Percentiles rank a stretch among this genome's conserved stretches.
These are phyloP conservation scores for Trichoderma arundinaceum DNA, from an alignment of 2,329 filamentous ascomycete genomes.

Conservation along the genomic window DNA sequence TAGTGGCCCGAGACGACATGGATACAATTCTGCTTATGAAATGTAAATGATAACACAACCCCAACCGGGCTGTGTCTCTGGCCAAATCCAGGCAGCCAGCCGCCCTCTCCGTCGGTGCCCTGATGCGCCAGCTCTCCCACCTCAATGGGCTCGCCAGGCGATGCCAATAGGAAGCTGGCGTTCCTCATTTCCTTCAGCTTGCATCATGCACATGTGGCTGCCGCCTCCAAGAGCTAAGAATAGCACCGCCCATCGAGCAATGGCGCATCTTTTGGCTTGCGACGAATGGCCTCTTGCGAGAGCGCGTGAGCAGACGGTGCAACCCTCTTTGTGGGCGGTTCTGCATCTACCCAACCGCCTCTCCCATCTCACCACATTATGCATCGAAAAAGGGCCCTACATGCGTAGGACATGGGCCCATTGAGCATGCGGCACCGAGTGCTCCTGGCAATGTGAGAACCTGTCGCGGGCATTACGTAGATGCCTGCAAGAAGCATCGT, in stretches of 20 bases:
- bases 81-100: background rate
- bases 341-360: slow-evolving; percentile 8
- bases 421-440: background rate
- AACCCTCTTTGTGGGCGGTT: slow-evolving; percentile 9
- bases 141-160: background rate
- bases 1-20: background rate
- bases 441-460: no score
- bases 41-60: background rate
- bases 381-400: background rate
- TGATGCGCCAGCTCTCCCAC: background rate
- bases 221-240: slow-evolving; percentile 19
- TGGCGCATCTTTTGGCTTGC: background rate
- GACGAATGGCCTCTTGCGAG: slow-evolving; percentile 7
- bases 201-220: slow-evolving; percentile 27
- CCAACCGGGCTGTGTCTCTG: background rate
- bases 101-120: slow-evolving; percentile 4
- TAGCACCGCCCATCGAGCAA: slow-evolving; percentile 13
- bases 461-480: no score
- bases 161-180: slow-evolving; percentile 4
- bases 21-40: slow-evolving; percentile 5
- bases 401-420: background rate
- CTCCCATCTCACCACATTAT: slow-evolving; percentile 24
- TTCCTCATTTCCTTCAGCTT: slow-evolving; percentile 8
- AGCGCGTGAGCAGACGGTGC: slow-evolving; percentile 24
- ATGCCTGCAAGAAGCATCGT: no score